Percentiles rank a stretch among this genome's conserved stretches.
phyloP scores from a whole-genome alignment of 768 basidiomycete genomes.

The Amanita polypyramis region DNA sequence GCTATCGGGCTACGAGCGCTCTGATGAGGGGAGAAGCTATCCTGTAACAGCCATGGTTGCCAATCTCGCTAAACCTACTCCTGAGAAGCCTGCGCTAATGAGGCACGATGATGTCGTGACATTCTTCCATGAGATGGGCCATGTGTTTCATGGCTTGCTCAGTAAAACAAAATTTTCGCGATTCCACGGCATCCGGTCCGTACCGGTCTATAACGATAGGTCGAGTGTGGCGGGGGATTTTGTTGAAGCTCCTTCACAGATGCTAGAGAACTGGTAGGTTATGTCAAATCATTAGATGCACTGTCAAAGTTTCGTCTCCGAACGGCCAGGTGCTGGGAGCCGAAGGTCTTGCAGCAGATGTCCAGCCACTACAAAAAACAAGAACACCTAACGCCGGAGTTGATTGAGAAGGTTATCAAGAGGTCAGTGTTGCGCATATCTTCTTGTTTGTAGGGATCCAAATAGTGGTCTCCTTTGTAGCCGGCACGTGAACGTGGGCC shows the following conservation, averaged over 20 bases:
- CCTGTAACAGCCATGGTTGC: conserved; percentile 83
- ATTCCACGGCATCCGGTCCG: conserved; percentile 72
- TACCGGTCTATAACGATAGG: not conserved
- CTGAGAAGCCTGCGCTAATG: conserved; percentile 76
- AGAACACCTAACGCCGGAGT: conserved; percentile 55
- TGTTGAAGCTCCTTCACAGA: conserved; percentile 85
- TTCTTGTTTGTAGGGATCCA: not conserved
- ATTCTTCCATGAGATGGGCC: conserved; percentile 89
- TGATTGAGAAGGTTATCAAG: conserved; percentile 74
- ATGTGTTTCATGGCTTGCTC: conserved; percentile 61
- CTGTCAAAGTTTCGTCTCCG: not conserved
- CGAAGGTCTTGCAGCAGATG: conserved; percentile 63
- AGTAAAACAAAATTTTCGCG: conserved; percentile 59
- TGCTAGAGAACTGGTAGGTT: conserved; percentile 80
- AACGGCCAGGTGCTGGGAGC: conserved; percentile 64
- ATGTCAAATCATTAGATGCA: not conserved
- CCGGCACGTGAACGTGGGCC: conserved; percentile 72
- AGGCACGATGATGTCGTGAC: conserved; percentile 82
- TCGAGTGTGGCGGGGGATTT: conserved; percentile 64
- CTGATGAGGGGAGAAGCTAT: conserved; percentile 53
- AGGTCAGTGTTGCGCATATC: conserved; percentile 30
- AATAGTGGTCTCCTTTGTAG: conserved; percentile 16
- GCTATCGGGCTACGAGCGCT: conserved; percentile 49
- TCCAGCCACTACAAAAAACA: conserved; percentile 74
- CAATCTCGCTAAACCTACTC: conserved; percentile 79